These are phyloP conservation scores for Cercospora beticola DNA, from an alignment of 2,329 filamentous ascomycete species.

Conservation along the genomic window DNA sequence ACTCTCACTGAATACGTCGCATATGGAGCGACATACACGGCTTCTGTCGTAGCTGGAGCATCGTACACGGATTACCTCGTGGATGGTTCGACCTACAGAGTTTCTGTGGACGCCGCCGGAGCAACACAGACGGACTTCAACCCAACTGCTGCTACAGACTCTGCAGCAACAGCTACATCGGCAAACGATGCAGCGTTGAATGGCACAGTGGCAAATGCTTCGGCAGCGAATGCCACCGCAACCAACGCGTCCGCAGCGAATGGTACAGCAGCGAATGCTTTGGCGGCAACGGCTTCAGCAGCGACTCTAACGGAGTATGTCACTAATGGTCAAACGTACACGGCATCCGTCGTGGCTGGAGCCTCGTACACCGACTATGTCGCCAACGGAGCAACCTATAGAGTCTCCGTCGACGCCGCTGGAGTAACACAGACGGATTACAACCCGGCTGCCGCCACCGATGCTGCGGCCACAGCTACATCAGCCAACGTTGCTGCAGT, in stretches of 20 bases:
- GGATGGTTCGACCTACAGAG: background rate
- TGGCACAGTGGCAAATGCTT: background rate
- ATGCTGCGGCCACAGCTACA: background rate
- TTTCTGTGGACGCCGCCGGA: background rate
- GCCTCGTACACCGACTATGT: background rate
- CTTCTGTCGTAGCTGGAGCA: background rate
- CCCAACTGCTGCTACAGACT: background rate
- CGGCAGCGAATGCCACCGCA: background rate
- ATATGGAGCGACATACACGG: background rate
- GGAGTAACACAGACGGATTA: background rate
- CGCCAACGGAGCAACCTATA: background rate
- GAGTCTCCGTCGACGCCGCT: background rate
- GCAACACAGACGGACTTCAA: background rate
- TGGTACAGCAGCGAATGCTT: background rate
- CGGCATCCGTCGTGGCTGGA: background rate
- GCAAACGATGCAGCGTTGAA: background rate
- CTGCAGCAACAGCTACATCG: background rate
- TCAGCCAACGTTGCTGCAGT: background rate
- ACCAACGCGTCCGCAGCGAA: background rate
- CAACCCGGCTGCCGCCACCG: background rate
- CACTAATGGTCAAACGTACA: background rate
- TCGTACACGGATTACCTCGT: background rate
- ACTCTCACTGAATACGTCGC: background rate
- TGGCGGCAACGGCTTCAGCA: background rate
- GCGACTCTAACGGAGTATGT: background rate